Conservation (phyloP, 2,329 filamentous ascomycete genomes). For the Alternaria conjuncta region DNA sequence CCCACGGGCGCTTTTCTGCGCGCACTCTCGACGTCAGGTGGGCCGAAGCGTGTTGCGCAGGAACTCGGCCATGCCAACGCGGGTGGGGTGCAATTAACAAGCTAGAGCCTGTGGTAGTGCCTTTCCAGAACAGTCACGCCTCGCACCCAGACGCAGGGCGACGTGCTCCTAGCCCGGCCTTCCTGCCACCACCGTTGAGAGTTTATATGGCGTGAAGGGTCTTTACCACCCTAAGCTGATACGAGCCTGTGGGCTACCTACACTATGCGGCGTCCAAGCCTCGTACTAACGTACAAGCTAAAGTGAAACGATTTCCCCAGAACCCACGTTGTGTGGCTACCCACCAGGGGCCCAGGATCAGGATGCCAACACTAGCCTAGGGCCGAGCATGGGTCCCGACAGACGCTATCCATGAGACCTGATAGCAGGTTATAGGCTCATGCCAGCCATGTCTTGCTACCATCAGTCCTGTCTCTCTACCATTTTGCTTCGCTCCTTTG, state of each 20-base stretch:
- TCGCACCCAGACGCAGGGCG: slow-evolving; percentile 23
- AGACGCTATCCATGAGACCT: slow-evolving; percentile 41
- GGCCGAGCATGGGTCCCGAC: slow-evolving; percentile 30
- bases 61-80: slow-evolving; percentile 22
- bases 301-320: slow-evolving; percentile 49
- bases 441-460: slow-evolving; percentile 40
- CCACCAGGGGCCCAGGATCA: slow-evolving; percentile 36
- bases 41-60: slow-evolving; percentile 30
- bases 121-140: slow-evolving; percentile 31
- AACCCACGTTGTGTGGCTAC: slow-evolving; percentile 47
- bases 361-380: slow-evolving; percentile 35
- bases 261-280: slow-evolving; percentile 28
- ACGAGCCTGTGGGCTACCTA: slow-evolving; percentile 21
- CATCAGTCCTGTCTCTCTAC: slow-evolving; percentile 27
- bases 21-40: slow-evolving; percentile 24
- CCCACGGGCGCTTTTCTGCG: slow-evolving; percentile 14
- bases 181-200: slow-evolving; percentile 28
- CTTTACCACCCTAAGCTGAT: slow-evolving; percentile 8
- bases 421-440: slow-evolving; percentile 46
- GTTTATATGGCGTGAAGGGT: slow-evolving; percentile 13
- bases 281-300: slow-evolving; percentile 29
- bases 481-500: slow-evolving; percentile 17
- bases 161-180: slow-evolving; percentile 16
- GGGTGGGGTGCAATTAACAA: slow-evolving; percentile 23
- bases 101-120: slow-evolving; percentile 28